A percentile compares a stretch with the other conserved stretches of the same genome.
phyloP scores from a whole-genome alignment of 768 basidiomycete species.

The Kwoniella dendrophila region DNA sequence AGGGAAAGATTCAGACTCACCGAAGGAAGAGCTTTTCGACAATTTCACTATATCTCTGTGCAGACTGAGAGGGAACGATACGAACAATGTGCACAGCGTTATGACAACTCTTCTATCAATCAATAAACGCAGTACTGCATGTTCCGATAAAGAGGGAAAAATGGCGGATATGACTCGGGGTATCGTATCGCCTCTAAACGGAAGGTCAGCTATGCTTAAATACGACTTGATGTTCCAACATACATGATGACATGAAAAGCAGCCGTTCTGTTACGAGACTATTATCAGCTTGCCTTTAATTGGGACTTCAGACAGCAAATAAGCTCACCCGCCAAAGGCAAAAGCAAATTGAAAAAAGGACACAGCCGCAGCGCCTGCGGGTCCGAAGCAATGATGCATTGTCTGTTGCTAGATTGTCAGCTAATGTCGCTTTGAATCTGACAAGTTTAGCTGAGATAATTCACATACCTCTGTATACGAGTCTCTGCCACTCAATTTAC shows the following conservation, averaged over 20 bases:
- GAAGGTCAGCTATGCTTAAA: background rate
- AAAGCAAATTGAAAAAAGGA: conserved; percentile 98
- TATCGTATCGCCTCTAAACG: conserved; percentile 77
- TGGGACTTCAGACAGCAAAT: too few relatives aligned
- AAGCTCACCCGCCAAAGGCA: conserved; percentile 76
- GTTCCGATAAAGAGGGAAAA: conserved; percentile 68
- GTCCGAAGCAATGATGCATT: conserved; percentile 90
- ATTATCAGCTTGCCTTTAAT: too few relatives aligned
- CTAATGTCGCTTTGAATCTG: background rate
- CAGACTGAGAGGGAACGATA: conserved; percentile 92
- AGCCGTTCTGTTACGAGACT: conserved; percentile 88
- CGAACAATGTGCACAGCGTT: conserved; percentile 76
- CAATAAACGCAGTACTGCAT: conserved; percentile 75
- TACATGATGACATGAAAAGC: conserved; percentile 95
- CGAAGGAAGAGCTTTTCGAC: conserved; percentile 85
- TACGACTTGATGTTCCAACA: conserved; percentile 16
- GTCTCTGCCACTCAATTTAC: conserved; percentile 87
- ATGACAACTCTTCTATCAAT: conserved; percentile 88
- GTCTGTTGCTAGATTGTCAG: conserved; percentile 57
- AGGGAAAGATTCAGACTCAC: too few relatives aligned
- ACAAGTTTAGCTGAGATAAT: background rate
- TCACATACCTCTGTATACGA: conserved; percentile 72
- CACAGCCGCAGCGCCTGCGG: conserved; percentile 86
- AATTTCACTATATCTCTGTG: conserved; percentile 98
- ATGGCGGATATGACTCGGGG: conserved; percentile 87